Evolutionary conservation across 1,284 basidiomycete species (phyloP).

Genomic region (Rhizoctonia solani): DNA sequence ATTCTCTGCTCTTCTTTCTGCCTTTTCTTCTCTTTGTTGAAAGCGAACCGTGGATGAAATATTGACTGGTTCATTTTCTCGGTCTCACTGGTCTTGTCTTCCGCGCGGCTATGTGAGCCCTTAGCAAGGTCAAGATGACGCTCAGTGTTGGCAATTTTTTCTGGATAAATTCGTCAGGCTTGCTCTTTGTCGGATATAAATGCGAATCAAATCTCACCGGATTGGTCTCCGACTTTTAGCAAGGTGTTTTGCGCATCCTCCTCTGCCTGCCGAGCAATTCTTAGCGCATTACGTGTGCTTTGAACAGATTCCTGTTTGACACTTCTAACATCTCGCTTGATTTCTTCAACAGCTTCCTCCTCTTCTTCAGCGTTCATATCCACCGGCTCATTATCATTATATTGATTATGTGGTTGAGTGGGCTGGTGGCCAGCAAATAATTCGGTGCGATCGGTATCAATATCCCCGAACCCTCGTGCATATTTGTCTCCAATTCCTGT

Average conservation of each 20-base stretch:
- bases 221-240: conserved; percentile 88
- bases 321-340: conserved; percentile 90
- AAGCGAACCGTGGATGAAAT: conserved; percentile 88
- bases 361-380: conserved; percentile 67
- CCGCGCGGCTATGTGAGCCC: conserved; percentile 86
- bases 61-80: conserved; percentile 94
- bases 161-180: conserved; percentile 47
- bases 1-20: conserved; percentile 89
- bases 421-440: conserved; percentile 76
- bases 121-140: conserved; percentile 94
- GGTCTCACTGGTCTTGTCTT: conserved; percentile 92
- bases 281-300: conserved; percentile 89
- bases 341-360: conserved; percentile 95
- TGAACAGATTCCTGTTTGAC: conserved; percentile 93
- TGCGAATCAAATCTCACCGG: conserved; percentile 61
- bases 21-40: conserved; percentile 91
- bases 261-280: conserved; percentile 92
- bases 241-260: conserved; percentile 92
- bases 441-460: conserved; percentile 69
- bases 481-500: conserved; percentile 60
- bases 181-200: neutral
- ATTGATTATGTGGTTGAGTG: conserved; percentile 48
- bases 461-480: conserved; percentile 57
- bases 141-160: conserved; percentile 93
- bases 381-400: conserved; percentile 60